A percentile compares a stretch with the other conserved stretches of the same genome.
Conservation (phyloP, 2,329 filamentous ascomycete genomes). For the Talaromyces albobiverticillius region DNA sequence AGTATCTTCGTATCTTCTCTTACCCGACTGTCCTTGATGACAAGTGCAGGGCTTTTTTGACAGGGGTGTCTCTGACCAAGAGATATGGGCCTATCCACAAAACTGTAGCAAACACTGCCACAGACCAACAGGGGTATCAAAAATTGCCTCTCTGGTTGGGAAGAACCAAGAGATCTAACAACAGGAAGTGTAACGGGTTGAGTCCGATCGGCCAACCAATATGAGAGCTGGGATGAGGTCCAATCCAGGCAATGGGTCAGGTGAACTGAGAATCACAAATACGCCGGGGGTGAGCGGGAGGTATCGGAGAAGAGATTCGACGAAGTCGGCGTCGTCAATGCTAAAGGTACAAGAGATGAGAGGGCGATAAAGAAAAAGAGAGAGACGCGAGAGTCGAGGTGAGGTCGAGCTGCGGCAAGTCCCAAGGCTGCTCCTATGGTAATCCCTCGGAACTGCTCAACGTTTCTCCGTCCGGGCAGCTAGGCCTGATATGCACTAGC, state of each 20-base stretch:
- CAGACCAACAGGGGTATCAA: conserved; percentile 21
- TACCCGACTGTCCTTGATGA: conserved; percentile 22
- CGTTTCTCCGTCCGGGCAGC: conserved; percentile 20
- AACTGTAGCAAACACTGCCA: conserved; percentile 23
- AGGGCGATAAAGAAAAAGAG: neutral
- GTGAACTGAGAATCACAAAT: too few relatives aligned
- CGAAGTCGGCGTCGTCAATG: too few relatives aligned
- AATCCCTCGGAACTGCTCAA: conserved; percentile 22
- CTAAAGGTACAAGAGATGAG: too few relatives aligned
- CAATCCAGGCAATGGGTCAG: too few relatives aligned
- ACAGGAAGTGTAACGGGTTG: neutral
- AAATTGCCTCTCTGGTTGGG: too few relatives aligned
- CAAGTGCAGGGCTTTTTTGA: conserved; percentile 25
- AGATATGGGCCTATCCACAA: conserved; percentile 21
- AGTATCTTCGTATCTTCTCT: conserved; percentile 18
- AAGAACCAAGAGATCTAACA: too few relatives aligned
- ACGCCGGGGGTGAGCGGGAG: too few relatives aligned
- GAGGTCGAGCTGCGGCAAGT: neutral
- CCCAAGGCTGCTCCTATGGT: too few relatives aligned
- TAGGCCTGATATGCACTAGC: neutral
- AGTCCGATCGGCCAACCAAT: too few relatives aligned
- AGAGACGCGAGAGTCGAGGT: neutral
- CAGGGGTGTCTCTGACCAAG: conserved; percentile 9
- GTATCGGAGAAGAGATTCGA: too few relatives aligned
- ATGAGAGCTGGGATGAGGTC: too few relatives aligned